Evolutionary conservation across 2,329 filamentous ascomycete genomes (phyloP), one percentile per base, ranked within the genome.

Genomic region (Byssoonygena ceratinophila): DNA sequence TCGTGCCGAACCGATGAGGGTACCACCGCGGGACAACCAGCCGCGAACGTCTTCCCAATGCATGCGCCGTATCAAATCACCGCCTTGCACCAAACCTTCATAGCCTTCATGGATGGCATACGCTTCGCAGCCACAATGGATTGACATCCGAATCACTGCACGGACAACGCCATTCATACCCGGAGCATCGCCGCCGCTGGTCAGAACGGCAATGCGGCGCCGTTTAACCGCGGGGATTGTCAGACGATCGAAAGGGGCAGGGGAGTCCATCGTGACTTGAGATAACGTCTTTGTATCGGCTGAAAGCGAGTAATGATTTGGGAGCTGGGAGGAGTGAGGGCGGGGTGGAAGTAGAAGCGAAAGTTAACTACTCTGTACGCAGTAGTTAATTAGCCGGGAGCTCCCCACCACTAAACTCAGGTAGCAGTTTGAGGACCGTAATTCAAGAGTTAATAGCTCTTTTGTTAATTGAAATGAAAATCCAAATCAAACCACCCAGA

Each of bases 141-240:
- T 87, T 47, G 89, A 81, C 79, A 89, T 95, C 60, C 92, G 85
- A 54, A 98, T 87, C 25, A 95, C 86, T 46, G 90, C 88, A 56
- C 90, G 81, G 34, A 96, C 88, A 32, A 87, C 87, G 56, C 83
- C 88, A 70, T 92, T 94, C 90, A 96, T 96, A 67, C 90, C 90
- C 1, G 88, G 90, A 59, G 88, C 87, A 76, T 96, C 90, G 64
- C 90, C 90, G 65, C 90, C 90, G 60, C 87, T 94, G 64, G 90
- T 96, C 84, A 96, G 88, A 68, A 96, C 82, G 59, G 84, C 90
- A 67, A 96, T 91, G 58, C 79, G 75, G 75, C 59, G 70, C 66
- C 57, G 64, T 64, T 44, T 63, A 40, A 52, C 59, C 55, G 59
- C n/a, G 34, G 45, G 47, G 14, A 47, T 47, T 16, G 31, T 23